A percentile compares a stretch with the other conserved stretches of the same genome.
phyloP scores from a whole-genome alignment of 108 stramenopile genomes.

The Discostella stelligeroides region DNA sequence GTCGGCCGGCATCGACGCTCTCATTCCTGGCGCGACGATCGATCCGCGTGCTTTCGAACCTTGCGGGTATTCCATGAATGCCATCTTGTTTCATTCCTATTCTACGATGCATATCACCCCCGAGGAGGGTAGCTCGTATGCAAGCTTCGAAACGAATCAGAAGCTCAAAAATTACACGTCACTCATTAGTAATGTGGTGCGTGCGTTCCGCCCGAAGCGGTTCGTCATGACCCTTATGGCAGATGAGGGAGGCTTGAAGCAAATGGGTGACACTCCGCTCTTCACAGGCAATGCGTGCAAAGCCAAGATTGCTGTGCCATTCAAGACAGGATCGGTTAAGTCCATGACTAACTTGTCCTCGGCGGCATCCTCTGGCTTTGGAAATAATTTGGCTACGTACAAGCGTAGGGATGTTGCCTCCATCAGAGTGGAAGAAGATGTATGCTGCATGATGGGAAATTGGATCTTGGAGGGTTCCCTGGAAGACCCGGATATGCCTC shows the following conservation, averaged over 20 bases:
- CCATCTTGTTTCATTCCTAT: conserved; percentile 96
- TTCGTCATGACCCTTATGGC: conserved; percentile 99
- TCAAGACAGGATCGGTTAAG: conserved; percentile 35
- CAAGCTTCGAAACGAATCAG: conserved; percentile 98
- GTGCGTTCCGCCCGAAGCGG: conserved; percentile 94
- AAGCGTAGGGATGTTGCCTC: conserved; percentile 75
- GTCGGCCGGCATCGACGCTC: conserved; percentile 81
- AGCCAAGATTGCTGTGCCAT: conserved; percentile 69
- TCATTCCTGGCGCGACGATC: conserved; percentile 95
- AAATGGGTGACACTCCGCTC: conserved; percentile 83
- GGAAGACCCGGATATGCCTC: conserved; percentile 3
- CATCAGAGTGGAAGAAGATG: conserved; percentile 90
- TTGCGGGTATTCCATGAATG: conserved; percentile 99
- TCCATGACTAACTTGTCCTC: not conserved
- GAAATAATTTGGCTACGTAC: conserved; percentile 53
- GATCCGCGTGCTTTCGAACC: conserved; percentile 97
- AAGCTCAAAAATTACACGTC: conserved; percentile 85
- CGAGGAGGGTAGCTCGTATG: conserved; percentile 94
- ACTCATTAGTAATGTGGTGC: conserved; percentile 94
- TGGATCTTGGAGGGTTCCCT: conserved; percentile 71
- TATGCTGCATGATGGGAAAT: conserved; percentile 92
- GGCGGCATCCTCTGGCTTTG: not conserved
- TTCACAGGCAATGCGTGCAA: conserved; percentile 51
- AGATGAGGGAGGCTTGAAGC: conserved; percentile 92
- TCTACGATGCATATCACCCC: conserved; percentile 99